Base-by-base conservation (phyloP, 2,329 filamentous ascomycete genomes). In the Alternaria viburni region DNA sequence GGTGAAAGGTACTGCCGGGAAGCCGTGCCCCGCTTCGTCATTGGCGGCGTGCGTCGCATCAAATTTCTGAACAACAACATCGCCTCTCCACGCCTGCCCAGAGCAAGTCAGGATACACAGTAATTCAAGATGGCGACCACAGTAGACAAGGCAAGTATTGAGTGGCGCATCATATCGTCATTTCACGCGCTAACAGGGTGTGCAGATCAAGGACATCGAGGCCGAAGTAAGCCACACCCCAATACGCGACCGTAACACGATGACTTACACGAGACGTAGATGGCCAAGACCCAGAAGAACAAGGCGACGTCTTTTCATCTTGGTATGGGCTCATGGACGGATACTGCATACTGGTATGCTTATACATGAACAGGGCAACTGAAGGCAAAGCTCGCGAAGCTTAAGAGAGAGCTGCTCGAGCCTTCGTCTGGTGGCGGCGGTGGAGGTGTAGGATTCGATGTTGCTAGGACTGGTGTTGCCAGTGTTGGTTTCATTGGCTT, bases 401-500 rank as follows among this genome's bases (percentile, higher is more conserved):
- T 99, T 76, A 98, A 97, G 87, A 90, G 93, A 79, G 96, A 99
- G 83, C 89, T 99, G 54, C 87, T 99, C 71, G 97, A 93, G 45
- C 96, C 96, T 8, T 86, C 87, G 19, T 86, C 89, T 44, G 92
- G 94, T 54, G 93, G 94, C 61, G 94, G 95, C 59, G 94, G 92
- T 61, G 93, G 89, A 67, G 93, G 92, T 79, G 87, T 91, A 65
- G 96, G 96, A 62, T 99, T 99, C 86, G 96, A 99, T 84, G 96
- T 99, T 69, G 96, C 96, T 66, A 91, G 96, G 81, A 99, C 96
- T 55, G 96, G 96, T 86, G 96, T 98, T 68, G 96, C 96, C 69
- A 97, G 93, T 85, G 90, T 99, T 76, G 95, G 95, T 46, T 98
- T 98, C 83, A 97, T 98, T 78, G 96, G 96, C 30, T 99, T 99